Evolutionary conservation across 176 grass and related monocot genomes (phyloP).

Genomic region (Phoenix roebelenii): DNA sequence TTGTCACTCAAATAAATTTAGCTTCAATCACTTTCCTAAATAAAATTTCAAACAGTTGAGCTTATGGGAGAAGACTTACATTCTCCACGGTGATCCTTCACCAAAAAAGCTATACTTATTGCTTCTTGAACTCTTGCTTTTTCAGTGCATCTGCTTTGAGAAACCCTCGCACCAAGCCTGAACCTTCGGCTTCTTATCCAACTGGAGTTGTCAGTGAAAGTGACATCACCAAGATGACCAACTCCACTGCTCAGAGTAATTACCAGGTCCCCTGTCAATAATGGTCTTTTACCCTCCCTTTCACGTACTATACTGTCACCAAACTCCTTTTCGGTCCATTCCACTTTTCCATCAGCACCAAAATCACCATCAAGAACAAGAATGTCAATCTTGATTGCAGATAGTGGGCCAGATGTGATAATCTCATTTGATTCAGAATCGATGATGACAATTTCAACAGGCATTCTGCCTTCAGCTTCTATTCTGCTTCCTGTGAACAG

Average conservation of each 20-base stretch:
- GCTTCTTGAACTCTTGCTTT: conserved; percentile 57
- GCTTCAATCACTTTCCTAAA: too few relatives aligned
- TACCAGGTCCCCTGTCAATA: conserved; percentile 58
- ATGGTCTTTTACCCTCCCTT: conserved; percentile 73
- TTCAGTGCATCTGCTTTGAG: conserved; percentile 29
- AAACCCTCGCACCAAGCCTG: conserved; percentile 64
- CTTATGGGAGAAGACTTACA: conserved; percentile 29
- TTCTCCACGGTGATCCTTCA: conserved; percentile 98
- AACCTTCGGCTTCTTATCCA: conserved; percentile 79
- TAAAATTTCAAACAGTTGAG: not conserved
- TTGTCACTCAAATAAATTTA: too few relatives aligned
- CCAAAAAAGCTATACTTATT: conserved; percentile 59
- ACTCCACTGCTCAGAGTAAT: conserved; percentile 64
- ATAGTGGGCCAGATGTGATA: conserved; percentile 36
- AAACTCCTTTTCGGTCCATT: conserved; percentile 77
- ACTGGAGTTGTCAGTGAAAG: conserved; percentile 87
- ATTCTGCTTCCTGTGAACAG: conserved; percentile 78
- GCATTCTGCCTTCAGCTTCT: conserved; percentile 50
- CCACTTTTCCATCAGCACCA: conserved; percentile 50
- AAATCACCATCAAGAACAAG: conserved; percentile 93
- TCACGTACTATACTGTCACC: conserved; percentile 55
- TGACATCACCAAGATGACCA: conserved; percentile 47
- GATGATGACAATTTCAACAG: conserved; percentile 45
- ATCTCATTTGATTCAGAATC: conserved; percentile 43
- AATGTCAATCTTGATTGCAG: conserved; percentile 62